Evolutionary conservation across 495 filamentous ascomycete species (phyloP).

Genomic region (Aspergillus sclerotiicarbonarius): DNA sequence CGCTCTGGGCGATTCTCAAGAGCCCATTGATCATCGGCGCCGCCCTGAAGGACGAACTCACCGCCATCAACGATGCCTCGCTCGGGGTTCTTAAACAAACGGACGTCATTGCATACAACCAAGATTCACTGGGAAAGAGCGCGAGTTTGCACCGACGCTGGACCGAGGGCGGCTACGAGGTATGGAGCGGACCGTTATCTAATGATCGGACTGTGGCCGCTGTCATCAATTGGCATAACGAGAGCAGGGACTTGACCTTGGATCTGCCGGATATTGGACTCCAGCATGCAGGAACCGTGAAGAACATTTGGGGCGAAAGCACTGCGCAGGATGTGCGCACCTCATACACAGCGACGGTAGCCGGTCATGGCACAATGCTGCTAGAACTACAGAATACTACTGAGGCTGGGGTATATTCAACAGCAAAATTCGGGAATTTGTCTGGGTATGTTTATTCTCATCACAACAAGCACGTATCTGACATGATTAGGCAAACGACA

Average conservation of each 20-base stretch:
- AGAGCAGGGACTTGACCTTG: constrained; percentile 36
- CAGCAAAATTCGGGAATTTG: constrained; percentile 14
- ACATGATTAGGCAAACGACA: constrained; percentile 9
- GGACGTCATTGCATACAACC: constrained; percentile 53
- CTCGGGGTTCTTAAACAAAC: constrained; percentile 46
- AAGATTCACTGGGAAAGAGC: constrained; percentile 50
- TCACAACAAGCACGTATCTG: neutral
- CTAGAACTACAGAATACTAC: constrained; percentile 40
- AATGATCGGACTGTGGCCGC: constrained; percentile 38
- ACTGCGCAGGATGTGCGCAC: constrained; percentile 33
- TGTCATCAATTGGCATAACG: constrained; percentile 45
- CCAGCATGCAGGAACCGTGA: constrained; percentile 35
- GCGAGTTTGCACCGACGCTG: constrained; percentile 34
- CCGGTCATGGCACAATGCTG: constrained; percentile 43
- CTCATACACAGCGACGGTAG: constrained; percentile 34
- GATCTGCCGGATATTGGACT: constrained; percentile 41
- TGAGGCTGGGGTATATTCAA: constrained; percentile 25
- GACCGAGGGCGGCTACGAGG: constrained; percentile 45
- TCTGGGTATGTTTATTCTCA: constrained; percentile 22
- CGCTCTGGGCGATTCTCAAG: constrained; percentile 57
- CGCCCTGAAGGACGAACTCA: constrained; percentile 34
- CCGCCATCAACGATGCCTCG: constrained; percentile 29
- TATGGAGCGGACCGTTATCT: constrained; percentile 48
- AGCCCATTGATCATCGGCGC: constrained; percentile 54
- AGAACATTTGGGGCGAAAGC: constrained; percentile 42